A percentile compares a stretch with the other conserved stretches of the same genome.
Evolutionary conservation across 1,284 basidiomycete genomes (phyloP).

Genomic region (Paramarasmius palmivorus): DNA sequence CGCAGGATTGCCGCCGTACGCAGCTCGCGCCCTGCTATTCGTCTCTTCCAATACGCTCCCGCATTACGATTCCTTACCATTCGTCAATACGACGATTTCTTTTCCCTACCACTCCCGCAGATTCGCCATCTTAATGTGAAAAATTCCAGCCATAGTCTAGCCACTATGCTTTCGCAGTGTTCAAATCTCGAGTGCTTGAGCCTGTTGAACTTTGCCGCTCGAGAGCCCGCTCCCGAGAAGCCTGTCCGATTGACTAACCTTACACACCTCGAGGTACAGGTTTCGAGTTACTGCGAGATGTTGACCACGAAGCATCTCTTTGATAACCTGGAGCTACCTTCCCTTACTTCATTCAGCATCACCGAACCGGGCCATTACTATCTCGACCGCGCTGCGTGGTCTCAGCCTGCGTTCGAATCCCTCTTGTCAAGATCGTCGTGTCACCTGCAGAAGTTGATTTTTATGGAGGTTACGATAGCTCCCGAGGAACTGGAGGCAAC

Average conservation of each 20-base stretch:
- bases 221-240: not conserved
- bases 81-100: slow-evolving; percentile 1
- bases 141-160: not conserved
- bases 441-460: not conserved
- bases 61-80: slow-evolving; percentile 1
- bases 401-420: not conserved
- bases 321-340: not conserved
- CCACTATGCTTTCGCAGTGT: not conserved
- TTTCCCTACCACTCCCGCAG: not conserved
- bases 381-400: not conserved
- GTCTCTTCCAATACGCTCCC: not conserved
- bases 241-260: not conserved
- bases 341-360: not conserved
- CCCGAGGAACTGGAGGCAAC: not conserved
- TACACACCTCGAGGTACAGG: not conserved
- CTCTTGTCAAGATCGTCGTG: not conserved
- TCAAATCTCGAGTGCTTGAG: not conserved
- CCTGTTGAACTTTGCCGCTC: not conserved
- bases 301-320: not conserved
- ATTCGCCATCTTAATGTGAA: not conserved
- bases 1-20: not conserved
- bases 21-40: not conserved
- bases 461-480: not conserved
- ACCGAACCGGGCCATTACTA: not conserved
- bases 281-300: not conserved